phyloP scores from a whole-genome alignment of 306 rosid species.

The Fragaria iinumae region DNA sequence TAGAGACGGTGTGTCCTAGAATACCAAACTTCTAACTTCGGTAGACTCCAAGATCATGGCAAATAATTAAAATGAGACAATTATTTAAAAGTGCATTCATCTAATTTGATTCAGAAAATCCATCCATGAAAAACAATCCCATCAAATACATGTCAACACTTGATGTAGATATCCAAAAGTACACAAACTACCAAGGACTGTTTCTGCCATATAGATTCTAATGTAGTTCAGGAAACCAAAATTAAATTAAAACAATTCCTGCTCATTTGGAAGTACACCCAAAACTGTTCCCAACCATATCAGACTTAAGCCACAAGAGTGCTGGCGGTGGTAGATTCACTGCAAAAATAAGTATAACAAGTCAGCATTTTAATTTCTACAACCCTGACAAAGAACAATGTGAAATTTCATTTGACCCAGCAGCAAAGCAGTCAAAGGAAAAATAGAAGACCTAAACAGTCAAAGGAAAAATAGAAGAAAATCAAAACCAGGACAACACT shows the following conservation, averaged over 20 bases:
- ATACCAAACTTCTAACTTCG: no score
- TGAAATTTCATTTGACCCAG: not conserved
- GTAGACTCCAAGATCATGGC: no score
- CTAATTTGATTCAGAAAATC: not conserved
- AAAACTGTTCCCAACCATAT: slow-evolving; percentile 22
- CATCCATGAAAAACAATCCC: not conserved
- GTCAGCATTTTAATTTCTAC: not conserved
- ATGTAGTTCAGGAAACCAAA: slow-evolving; percentile 19
- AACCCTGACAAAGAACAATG: no score
- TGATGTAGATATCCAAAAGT: not conserved
- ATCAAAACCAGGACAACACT: not conserved
- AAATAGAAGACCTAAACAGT: not conserved
- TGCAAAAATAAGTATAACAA: slow-evolving; percentile 22
- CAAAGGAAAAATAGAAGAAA: not conserved
- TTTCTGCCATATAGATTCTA: not conserved
- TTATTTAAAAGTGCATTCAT: not conserved
- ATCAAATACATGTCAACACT: not conserved
- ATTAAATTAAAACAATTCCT: slow-evolving; percentile 13
- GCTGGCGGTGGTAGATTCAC: slow-evolving; percentile 62
- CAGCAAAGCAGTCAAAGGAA: not conserved
- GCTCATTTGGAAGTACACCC: slow-evolving; percentile 23
- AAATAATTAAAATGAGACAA: no score
- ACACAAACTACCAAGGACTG: not conserved
- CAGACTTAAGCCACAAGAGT: slow-evolving; percentile 67
- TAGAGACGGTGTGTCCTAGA: no score